Conservation (phyloP, 2,329 filamentous ascomycete species). For the Meredithiella fracta region DNA sequence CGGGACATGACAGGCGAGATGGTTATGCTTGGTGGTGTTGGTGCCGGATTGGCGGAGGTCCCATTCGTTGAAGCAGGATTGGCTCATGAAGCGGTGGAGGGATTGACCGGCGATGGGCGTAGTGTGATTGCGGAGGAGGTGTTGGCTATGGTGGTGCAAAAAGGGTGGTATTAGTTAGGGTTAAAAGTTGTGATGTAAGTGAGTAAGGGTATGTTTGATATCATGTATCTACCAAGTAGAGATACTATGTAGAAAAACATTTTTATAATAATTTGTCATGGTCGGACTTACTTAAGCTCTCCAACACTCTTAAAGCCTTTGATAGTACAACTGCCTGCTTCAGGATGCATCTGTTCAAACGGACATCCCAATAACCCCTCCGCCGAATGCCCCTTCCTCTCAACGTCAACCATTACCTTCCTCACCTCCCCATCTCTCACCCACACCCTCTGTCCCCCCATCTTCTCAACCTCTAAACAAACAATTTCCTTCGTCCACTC, state of each 20-base stretch:
- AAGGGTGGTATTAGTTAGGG: too few relatives aligned
- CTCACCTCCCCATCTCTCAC: neutral
- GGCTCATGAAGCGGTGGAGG: neutral
- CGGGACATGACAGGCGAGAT: neutral
- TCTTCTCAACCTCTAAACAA: too few relatives aligned
- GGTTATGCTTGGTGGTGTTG: neutral
- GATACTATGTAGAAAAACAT: too few relatives aligned
- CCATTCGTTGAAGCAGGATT: neutral
- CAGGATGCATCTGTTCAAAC: conserved; percentile 1
- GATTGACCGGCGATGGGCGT: neutral
- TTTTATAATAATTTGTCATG: too few relatives aligned
- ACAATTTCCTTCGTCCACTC: too few relatives aligned
- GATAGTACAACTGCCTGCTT: neutral
- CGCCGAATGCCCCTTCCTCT: neutral
- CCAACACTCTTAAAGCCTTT: conserved; percentile 3
- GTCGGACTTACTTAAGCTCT: conserved; percentile 4
- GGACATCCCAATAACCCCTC: conserved; percentile 1
- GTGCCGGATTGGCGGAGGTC: neutral
- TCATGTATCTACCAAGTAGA: too few relatives aligned
- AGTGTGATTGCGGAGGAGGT: conserved; percentile 2
- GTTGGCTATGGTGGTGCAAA: neutral
- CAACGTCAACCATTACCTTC: neutral
- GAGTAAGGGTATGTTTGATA: too few relatives aligned
- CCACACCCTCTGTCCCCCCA: neutral
- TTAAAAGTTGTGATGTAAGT: too few relatives aligned